These are phyloP conservation scores for Umbelopsis sp. DNA, from an alignment of 192 early-diverging fungal genomes.

Conservation along the genomic window DNA sequence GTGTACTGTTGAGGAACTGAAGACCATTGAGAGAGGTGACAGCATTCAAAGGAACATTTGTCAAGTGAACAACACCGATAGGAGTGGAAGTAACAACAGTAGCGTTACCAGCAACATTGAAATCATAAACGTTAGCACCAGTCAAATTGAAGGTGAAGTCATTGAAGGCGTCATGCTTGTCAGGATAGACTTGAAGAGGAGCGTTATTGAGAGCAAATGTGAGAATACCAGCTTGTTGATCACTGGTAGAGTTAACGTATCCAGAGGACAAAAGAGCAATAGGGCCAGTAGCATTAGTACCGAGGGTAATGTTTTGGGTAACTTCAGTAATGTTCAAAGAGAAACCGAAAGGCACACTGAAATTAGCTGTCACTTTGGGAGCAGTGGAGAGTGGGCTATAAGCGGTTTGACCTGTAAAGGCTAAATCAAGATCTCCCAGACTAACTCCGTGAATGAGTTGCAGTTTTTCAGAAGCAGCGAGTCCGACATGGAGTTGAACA, in stretches of 20 bases:
- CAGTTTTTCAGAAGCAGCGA: constrained; percentile 41
- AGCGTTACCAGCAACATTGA: constrained; percentile 51
- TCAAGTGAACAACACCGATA: constrained; percentile 53
- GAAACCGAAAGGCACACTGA: constrained; percentile 65
- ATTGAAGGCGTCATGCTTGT: constrained; percentile 50
- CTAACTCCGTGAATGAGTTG: constrained; percentile 52
- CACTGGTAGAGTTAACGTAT: constrained; percentile 42
- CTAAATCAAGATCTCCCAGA: constrained; percentile 56
- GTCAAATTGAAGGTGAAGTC: constrained; percentile 53
- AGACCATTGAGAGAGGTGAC: constrained; percentile 52
- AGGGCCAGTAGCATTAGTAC: constrained; percentile 19
- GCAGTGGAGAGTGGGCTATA: constrained; percentile 53
- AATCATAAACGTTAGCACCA: constrained; percentile 33
- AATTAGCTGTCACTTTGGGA: constrained; percentile 45
- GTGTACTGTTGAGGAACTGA: constrained; percentile 54
- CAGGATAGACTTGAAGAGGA: constrained; percentile 43
- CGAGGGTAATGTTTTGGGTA: constrained; percentile 52
- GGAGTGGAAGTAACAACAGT: constrained; percentile 53
- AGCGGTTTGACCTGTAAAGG: constrained; percentile 42
- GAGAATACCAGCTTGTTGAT: constrained; percentile 43
- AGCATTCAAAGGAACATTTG: constrained; percentile 55
- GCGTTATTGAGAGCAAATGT: constrained; percentile 49
- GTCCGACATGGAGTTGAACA: constrained; percentile 50
- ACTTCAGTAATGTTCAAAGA: constrained; percentile 55
- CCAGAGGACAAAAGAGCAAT: constrained; percentile 40